A percentile compares a stretch with the other conserved stretches of the same genome.
phyloP scores from a whole-genome alignment of 2,329 filamentous ascomycete genomes.

The Hymenoscyphus occultus region DNA sequence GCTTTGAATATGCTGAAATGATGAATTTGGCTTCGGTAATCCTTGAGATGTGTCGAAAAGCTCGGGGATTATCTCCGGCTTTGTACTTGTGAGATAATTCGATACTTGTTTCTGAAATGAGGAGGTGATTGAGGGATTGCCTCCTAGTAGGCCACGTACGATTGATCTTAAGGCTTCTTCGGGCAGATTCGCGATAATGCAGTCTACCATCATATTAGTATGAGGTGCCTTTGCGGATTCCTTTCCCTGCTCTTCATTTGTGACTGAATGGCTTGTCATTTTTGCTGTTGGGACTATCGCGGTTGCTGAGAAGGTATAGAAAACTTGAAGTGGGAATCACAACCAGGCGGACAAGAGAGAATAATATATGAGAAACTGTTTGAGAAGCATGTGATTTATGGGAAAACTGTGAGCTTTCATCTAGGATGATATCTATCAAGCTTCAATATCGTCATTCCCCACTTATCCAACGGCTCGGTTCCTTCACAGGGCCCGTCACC shows the following conservation, averaged over 20 bases:
- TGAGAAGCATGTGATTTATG: too few relatives aligned
- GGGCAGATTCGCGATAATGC: constrained; percentile 43
- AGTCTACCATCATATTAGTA: constrained; percentile 48
- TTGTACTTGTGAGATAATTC: constrained; percentile 32
- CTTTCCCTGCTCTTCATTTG: background rate
- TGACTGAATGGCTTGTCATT: constrained; percentile 2
- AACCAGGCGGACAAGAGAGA: too few relatives aligned
- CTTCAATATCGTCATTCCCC: too few relatives aligned
- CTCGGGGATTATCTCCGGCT: constrained; percentile 21
- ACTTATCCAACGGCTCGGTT: too few relatives aligned
- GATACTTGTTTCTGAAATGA: constrained; percentile 37
- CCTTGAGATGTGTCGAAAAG: constrained; percentile 15
- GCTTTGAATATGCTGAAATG: constrained; percentile 23
- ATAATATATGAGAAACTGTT: too few relatives aligned
- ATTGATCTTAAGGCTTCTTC: constrained; percentile 41
- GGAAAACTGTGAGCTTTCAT: too few relatives aligned
- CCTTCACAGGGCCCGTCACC: too few relatives aligned
- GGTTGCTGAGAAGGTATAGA: background rate
- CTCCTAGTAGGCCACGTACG: constrained; percentile 35
- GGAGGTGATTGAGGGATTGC: constrained; percentile 35
- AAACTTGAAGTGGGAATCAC: background rate
- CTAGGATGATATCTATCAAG: too few relatives aligned
- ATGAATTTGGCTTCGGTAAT: constrained; percentile 8
- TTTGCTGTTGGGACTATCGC: background rate
- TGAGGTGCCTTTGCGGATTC: constrained; percentile 36